A percentile compares a stretch with the other conserved stretches of the same genome.
Evolutionary conservation across 345 rosid genomes (phyloP).

Genomic region (Viola odorata): DNA sequence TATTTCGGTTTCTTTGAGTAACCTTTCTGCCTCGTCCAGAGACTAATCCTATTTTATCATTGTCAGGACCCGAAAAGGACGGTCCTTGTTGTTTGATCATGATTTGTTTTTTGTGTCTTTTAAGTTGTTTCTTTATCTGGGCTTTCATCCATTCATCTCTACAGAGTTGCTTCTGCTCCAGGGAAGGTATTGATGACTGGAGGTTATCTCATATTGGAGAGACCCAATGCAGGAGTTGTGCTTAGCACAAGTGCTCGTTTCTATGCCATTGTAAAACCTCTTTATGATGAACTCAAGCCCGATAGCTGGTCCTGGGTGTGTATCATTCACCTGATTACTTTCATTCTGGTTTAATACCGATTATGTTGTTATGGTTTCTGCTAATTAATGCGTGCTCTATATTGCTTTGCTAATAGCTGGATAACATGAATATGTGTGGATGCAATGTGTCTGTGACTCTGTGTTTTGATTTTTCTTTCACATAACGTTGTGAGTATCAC

Average conservation of each 20-base stretch:
- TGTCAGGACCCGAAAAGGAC: neutral
- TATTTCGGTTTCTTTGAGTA: too few relatives aligned
- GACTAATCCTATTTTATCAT: too few relatives aligned
- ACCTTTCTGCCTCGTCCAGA: too few relatives aligned
- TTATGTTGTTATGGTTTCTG: neutral
- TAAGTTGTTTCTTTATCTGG: neutral
- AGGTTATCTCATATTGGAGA: slow-evolving; percentile 86
- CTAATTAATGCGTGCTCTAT: neutral
- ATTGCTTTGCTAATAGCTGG: neutral
- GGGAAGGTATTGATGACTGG: slow-evolving; percentile 97
- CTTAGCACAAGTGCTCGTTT: slow-evolving; percentile 92
- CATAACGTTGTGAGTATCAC: neutral
- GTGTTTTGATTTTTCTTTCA: neutral
- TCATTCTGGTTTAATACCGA: neutral
- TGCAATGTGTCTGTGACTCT: too few relatives aligned
- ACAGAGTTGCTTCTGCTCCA: slow-evolving; percentile 94
- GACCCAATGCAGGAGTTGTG: slow-evolving; percentile 88
- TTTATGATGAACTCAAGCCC: slow-evolving; percentile 53
- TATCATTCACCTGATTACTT: slow-evolving; percentile 9
- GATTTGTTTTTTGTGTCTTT: neutral
- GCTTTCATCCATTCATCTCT: neutral
- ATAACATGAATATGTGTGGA: too few relatives aligned
- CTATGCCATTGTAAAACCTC: slow-evolving; percentile 79
- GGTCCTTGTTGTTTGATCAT: neutral
- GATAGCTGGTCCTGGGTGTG: slow-evolving; percentile 89